Base-by-base conservation (phyloP, 1,284 basidiomycete species). In the Fomitopsis schrenkii region DNA sequence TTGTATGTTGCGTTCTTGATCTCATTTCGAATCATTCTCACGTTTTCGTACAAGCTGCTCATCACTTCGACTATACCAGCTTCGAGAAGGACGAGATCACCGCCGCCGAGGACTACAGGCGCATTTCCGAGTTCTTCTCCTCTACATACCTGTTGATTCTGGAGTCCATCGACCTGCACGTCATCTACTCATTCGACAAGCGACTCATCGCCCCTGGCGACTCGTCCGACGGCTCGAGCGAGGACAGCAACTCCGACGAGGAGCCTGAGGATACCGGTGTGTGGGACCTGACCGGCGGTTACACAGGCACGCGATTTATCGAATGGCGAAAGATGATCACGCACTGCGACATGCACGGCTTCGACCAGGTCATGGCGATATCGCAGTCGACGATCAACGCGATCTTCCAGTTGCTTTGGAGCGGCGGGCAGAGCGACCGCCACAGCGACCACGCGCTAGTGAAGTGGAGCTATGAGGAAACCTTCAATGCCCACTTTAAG, bases 351-450 rank as follows among this genome's bases (percentile, higher is more conserved):
- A 69, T 70, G 65, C 58, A 58, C 56, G 71, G 71, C 57, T 75
- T 71, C 67, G 75, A 76, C 63, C 65, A 72, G 57, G 64, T 75
- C 63, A 65, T 63, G 36, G 72, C 72, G 1, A 63, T 76, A 57
- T 72, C 74, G 1, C 71, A 75, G 56, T 63, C 64, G 5, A 69
- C 72, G 2, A 67, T 75, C 64, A 73, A 73, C 61, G 63, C 61
- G 4, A 65, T 71, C 52, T 74, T 73, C 69, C 58, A 64, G 40
- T 55, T 61, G 6, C 61, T 71, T 19, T 71, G 67, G 65, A 57
- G 41, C 46, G 5, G 54, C 64, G n/a, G 59, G 63, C 33, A 35
- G 48, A 19, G 26, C 50, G 17, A 57, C 56, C 44, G 33, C 59
- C 35, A 55, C 46, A 17, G 57, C 52, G 19, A 54, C 56, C 41